Evolutionary conservation across 1,284 basidiomycete genomes (phyloP).

Genomic region (Fomitopsis pinicola): DNA sequence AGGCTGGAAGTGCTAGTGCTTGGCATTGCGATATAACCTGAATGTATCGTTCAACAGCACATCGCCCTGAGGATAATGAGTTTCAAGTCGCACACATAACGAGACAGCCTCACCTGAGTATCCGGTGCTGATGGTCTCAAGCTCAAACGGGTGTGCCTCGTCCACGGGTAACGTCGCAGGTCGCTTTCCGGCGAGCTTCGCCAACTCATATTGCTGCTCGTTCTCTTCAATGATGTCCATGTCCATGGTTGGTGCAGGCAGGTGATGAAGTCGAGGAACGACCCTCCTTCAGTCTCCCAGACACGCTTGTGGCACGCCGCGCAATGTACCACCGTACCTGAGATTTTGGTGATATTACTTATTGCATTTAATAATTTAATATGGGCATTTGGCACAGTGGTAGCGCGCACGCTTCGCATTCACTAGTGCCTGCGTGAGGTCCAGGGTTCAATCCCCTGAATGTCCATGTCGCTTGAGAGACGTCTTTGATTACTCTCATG

Average conservation of each 20-base stretch:
- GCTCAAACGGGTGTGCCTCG: conserved; percentile 75
- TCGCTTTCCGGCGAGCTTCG: conserved; percentile 12
- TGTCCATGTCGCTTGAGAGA: conserved; percentile 10
- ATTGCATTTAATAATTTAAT: background rate
- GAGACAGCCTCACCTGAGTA: conserved; percentile 46
- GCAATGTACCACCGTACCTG: too few relatives aligned
- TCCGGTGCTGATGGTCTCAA: conserved; percentile 64
- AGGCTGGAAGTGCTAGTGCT: conserved; percentile 62
- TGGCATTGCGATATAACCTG: conserved; percentile 63
- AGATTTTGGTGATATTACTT: background rate
- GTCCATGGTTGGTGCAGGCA: conserved; percentile 19
- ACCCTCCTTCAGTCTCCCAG: too few relatives aligned
- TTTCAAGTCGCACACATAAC: background rate
- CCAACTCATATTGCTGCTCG: conserved; percentile 7
- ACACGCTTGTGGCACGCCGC: too few relatives aligned
- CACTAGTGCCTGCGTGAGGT: conserved; percentile 17
- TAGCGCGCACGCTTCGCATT: conserved; percentile 27
- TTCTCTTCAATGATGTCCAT: conserved; percentile 24
- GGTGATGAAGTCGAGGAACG: background rate
- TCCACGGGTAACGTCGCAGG: conserved; percentile 42
- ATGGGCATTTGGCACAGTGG: conserved; percentile 16
- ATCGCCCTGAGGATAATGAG: conserved; percentile 45
- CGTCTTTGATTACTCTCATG: background rate
- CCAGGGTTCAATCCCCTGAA: conserved; percentile 25
- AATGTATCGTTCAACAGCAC: conserved; percentile 63